Evolutionary conservation across 305 asterid species (phyloP).

Genomic region (Fraxinus floribunda): DNA sequence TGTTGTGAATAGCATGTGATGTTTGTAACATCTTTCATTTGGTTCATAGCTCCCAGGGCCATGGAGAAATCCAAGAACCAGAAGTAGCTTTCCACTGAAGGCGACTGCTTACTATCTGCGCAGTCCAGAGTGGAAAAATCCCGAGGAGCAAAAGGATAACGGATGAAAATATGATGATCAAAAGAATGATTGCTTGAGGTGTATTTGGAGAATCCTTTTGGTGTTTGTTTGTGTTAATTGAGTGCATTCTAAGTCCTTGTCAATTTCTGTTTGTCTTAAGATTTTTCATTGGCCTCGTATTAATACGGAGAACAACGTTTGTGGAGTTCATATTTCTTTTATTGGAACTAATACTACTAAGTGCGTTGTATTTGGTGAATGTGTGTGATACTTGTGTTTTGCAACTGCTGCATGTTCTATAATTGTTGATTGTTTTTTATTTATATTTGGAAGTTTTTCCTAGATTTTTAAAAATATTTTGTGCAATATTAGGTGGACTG

Average conservation of each 20-base stretch:
- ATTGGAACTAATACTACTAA: constrained; percentile 7
- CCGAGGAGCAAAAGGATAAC: not conserved
- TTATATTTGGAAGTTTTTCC: not conserved
- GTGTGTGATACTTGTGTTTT: constrained; percentile 32
- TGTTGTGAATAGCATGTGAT: not conserved
- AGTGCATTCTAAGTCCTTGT: constrained; percentile 20
- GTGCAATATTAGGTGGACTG: not conserved
- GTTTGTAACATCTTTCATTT: constrained; percentile 5
- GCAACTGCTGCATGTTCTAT: not conserved
- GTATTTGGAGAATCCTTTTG: constrained; percentile 20
- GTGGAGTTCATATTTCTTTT: constrained; percentile 29
- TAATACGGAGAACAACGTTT: constrained; percentile 24
- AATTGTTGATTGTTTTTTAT: not conserved
- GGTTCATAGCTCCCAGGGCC: constrained; percentile 60
- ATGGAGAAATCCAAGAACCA: constrained; percentile 61
- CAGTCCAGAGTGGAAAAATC: constrained; percentile 11
- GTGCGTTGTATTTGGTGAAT: constrained; percentile 23
- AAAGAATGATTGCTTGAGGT: constrained; percentile 20
- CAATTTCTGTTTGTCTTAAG: constrained; percentile 18
- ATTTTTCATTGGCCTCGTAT: constrained; percentile 3
- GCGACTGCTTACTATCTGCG: constrained; percentile 24
- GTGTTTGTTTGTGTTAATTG: constrained; percentile 18
- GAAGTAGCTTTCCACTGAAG: constrained; percentile 37
- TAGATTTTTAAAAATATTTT: not conserved
- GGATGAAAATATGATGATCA: not conserved